Percentiles rank a stretch among this genome's conserved stretches.
phyloP scores from a whole-genome alignment of 208 protist species.

The Lotmaria passim region DNA sequence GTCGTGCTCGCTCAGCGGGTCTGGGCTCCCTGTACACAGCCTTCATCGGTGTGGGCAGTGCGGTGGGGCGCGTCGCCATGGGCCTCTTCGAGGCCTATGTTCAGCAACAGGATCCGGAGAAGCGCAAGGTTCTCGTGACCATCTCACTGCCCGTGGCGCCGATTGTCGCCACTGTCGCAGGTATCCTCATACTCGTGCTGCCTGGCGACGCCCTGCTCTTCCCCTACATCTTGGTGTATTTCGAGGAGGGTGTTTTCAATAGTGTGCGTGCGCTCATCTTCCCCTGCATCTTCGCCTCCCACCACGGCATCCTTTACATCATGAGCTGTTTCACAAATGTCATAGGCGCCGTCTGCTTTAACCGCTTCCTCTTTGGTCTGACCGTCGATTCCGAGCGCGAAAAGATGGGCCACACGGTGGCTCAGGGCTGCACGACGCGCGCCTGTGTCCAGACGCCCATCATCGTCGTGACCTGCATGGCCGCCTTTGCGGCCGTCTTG shows the following conservation, averaged over 20 bases:
- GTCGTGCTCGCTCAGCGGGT: constrained; percentile 36
- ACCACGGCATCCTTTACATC: constrained; percentile 71
- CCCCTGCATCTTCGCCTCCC: constrained; percentile 51
- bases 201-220: constrained; percentile 61
- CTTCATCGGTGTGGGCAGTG: constrained; percentile 66
- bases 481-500: constrained; percentile 39
- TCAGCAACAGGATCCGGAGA: constrained; percentile 54
- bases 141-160: constrained; percentile 50
- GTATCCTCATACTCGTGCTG: constrained; percentile 65
- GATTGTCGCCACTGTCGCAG: constrained; percentile 55
- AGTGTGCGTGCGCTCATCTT: constrained; percentile 66
- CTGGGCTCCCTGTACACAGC: constrained; percentile 68
- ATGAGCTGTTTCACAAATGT: constrained; percentile 63
- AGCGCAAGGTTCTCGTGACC: constrained; percentile 59
- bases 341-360: constrained; percentile 70
- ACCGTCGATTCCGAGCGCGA: constrained; percentile 58
- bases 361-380: constrained; percentile 69
- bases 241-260: constrained; percentile 69
- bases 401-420: constrained; percentile 41
- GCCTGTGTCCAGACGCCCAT: constrained; percentile 54
- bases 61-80: constrained; percentile 57
- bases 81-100: constrained; percentile 73
- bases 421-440: constrained; percentile 40
- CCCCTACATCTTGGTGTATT: constrained; percentile 74
- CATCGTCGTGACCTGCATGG: constrained; percentile 51